Evolutionary conservation across 2,329 filamentous ascomycete species (phyloP).

Genomic region (Cordyceps javanica): DNA sequence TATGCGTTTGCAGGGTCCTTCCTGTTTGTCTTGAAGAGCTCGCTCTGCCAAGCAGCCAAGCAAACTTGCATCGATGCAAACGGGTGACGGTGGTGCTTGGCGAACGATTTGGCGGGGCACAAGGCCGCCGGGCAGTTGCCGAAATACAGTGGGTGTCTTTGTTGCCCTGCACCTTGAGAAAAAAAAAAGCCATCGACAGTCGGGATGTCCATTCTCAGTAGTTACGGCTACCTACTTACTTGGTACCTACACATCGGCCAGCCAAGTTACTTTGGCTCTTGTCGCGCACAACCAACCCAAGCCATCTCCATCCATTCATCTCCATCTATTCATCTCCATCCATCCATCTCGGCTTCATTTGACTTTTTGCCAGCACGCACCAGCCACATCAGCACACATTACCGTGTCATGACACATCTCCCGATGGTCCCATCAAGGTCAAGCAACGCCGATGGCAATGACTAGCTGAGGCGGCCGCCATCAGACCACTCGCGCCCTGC

Average conservation of each 20-base stretch:
- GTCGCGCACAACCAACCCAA: too few relatives aligned
- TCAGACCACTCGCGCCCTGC: not conserved
- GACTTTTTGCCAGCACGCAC: too few relatives aligned
- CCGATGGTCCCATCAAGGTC: too few relatives aligned
- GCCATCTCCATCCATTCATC: too few relatives aligned
- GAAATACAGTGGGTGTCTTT: not conserved
- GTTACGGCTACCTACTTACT: too few relatives aligned
- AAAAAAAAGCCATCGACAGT: too few relatives aligned
- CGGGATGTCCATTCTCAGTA: too few relatives aligned
- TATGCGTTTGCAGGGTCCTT: not conserved
- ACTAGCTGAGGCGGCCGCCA: not conserved
- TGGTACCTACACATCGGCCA: too few relatives aligned
- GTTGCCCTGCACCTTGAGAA: too few relatives aligned
- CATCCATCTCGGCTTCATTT: too few relatives aligned
- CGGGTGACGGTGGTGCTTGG: not conserved
- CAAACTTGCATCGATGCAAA: not conserved
- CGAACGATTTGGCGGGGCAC: conserved; percentile 4
- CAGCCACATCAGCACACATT: not conserved
- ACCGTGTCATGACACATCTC: not conserved
- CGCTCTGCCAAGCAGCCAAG: not conserved
- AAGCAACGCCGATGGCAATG: not conserved
- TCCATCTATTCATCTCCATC: too few relatives aligned
- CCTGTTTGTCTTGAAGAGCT: not conserved
- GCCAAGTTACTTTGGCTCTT: too few relatives aligned
- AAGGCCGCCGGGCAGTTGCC: not conserved